A percentile compares a stretch with the other conserved stretches of the same genome.
Conservation (phyloP, 371 early-diverging fungal species). For the Chytridium lagenaria region DNA sequence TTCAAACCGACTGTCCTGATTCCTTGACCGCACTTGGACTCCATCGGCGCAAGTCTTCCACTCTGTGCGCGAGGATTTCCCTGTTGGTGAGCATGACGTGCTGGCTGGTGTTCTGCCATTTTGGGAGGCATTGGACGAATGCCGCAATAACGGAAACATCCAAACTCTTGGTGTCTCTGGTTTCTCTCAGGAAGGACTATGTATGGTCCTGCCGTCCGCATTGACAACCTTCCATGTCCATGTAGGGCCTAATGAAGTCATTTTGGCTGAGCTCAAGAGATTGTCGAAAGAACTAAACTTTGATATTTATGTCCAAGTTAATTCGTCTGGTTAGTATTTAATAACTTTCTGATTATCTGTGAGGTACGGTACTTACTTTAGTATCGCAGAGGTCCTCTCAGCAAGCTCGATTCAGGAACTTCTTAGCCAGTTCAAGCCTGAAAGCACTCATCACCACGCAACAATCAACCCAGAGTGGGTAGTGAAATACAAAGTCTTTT, state of each 20-base stretch:
- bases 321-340: not conserved
- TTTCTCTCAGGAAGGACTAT: not conserved
- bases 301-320: not conserved
- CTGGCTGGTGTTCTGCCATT: constrained; percentile 2
- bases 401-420: not conserved
- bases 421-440: not conserved
- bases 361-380: not conserved
- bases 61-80: not conserved
- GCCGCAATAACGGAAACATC: not conserved
- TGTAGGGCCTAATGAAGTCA: not conserved
- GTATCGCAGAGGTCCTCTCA: not conserved
- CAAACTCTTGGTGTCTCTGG: not conserved
- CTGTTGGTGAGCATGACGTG: not conserved
- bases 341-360: not conserved
- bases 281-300: not conserved
- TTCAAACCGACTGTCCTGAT: not conserved
- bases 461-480: constrained; percentile 21
- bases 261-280: not conserved
- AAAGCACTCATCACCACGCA: not conserved
- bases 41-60: not conserved
- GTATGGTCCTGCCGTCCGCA: not conserved
- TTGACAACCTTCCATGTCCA: not conserved
- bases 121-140: not conserved
- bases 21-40: not conserved
- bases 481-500: constrained; percentile 23